Evolutionary conservation across 2,329 filamentous ascomycete genomes (phyloP).

Genomic region (Harringtonia lauricola): DNA sequence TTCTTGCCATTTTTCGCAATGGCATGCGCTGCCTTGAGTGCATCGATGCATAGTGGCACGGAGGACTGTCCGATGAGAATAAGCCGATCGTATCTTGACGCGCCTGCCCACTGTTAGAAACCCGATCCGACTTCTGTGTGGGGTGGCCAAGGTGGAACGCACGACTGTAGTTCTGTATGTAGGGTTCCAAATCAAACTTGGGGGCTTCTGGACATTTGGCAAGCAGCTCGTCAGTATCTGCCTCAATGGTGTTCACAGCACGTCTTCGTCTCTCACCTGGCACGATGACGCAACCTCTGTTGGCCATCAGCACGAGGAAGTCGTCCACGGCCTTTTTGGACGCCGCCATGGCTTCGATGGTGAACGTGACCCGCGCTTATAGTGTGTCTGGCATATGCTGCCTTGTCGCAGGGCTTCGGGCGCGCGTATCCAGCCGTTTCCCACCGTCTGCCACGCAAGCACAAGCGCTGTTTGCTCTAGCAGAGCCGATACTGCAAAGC

Average conservation of each 20-base stretch:
- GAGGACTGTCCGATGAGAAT: conserved; percentile 72
- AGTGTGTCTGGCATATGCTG: too few species aligned
- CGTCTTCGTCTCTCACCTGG: conserved; percentile 25
- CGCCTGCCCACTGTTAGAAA: conserved; percentile 38
- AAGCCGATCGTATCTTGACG: conserved; percentile 71
- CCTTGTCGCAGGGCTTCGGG: too few species aligned
- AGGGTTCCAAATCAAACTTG: conserved; percentile 84
- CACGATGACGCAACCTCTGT: conserved; percentile 34
- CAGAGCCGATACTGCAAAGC: too few species aligned
- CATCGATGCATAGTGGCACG: conserved; percentile 64
- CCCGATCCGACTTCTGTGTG: neutral
- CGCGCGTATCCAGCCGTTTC: too few species aligned
- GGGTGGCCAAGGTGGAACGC: conserved; percentile 17
- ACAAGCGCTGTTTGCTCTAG: too few species aligned
- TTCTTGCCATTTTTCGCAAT: conserved; percentile 72
- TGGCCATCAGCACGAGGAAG: conserved; percentile 36
- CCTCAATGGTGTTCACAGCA: neutral
- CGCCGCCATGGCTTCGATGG: neutral
- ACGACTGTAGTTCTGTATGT: conserved; percentile 85
- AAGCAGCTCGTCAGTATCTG: neutral
- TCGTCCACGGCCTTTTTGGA: conserved; percentile 1
- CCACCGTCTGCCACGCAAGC: too few species aligned
- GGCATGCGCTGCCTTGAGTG: conserved; percentile 63
- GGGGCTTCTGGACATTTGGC: conserved; percentile 50
- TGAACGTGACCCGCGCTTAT: too few species aligned